phyloP scores from a whole-genome alignment of 208 protist genomes.

The Vickermania spadyakhi region DNA sequence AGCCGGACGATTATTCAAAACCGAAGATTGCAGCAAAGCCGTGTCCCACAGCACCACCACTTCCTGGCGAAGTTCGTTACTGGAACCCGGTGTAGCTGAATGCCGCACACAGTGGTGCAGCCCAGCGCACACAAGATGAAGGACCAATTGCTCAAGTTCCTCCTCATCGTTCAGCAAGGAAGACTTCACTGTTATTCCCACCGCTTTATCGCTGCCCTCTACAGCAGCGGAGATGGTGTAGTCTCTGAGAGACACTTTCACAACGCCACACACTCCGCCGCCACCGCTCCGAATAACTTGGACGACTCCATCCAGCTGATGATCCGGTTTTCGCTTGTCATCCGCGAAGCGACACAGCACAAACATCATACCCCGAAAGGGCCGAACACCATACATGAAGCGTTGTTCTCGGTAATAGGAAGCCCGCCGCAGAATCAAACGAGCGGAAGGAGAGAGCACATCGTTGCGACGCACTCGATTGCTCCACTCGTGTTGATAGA shows the following conservation, averaged over 20 bases:
- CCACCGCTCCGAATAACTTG: constrained; percentile 8
- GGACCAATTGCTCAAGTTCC: no score
- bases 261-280: constrained; percentile 5
- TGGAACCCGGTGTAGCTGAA: no score
- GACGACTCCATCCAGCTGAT: constrained; percentile 4
- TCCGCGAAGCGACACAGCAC: background rate
- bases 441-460: background rate
- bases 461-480: background rate
- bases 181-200: no score
- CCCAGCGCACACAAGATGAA: no score
- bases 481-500: background rate
- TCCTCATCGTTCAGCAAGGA: no score
- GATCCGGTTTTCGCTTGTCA: background rate
- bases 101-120: no score
- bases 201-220: no score
- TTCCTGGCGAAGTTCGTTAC: no score
- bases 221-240: no score
- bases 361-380: background rate
- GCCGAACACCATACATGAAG: background rate
- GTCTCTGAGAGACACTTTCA: no score
- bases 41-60: background rate
- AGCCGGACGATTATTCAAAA: no score
- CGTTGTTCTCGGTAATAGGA: background rate
- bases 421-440: background rate
- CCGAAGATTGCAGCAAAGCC: background rate